Conservation (phyloP, 768 basidiomycete genomes). For the Chiua virens region DNA sequence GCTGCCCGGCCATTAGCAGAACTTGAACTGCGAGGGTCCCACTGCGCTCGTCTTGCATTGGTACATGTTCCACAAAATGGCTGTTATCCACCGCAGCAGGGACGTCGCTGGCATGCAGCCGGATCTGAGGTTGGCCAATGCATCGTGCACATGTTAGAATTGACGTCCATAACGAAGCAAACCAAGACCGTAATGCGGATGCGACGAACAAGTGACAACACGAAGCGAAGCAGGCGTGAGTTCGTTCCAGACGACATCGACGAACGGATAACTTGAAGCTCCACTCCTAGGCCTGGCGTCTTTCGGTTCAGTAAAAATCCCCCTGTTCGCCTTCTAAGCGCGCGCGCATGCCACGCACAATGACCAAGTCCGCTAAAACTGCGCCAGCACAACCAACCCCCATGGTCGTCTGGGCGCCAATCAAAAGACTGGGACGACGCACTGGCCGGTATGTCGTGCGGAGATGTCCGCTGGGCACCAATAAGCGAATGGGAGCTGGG, state of each 20-base stretch:
- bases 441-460: no score
- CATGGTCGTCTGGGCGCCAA: no score
- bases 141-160: background rate
- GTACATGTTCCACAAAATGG: background rate
- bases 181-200: background rate
- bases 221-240: background rate
- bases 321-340: no score
- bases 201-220: slow-evolving; percentile 3
- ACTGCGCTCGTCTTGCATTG: background rate
- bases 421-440: no score
- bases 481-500: no score
- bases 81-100: background rate
- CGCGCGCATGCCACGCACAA: background rate
- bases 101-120: background rate
- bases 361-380: background rate
- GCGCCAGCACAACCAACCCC: background rate
- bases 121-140: background rate
- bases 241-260: background rate
- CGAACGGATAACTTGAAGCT: no score
- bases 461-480: no score
- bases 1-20: background rate
- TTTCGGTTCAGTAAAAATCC: no score
- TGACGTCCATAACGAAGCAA: slow-evolving; percentile 1
- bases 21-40: slow-evolving; percentile 9
- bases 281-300: no score